Conservation (phyloP, 2,329 filamentous ascomycete species). For the Aaosphaeria arxii region DNA sequence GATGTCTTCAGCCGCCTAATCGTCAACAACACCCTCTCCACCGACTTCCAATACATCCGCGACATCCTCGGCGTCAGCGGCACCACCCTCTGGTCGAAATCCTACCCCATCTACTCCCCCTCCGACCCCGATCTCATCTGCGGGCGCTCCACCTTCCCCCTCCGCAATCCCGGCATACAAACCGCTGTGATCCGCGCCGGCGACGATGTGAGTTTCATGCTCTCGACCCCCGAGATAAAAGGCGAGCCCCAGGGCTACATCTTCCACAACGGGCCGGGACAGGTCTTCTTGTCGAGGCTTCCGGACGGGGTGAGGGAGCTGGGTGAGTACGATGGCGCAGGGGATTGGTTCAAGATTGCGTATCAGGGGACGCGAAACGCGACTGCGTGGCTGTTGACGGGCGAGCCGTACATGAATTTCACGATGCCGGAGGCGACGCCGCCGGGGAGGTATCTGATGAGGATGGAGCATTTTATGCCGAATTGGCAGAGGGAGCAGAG, state of each 20-base stretch:
- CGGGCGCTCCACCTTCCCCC: slow-evolving; percentile 8
- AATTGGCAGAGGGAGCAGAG: slow-evolving; percentile 2
- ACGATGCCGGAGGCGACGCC: slow-evolving; percentile 14
- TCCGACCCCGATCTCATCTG: slow-evolving; percentile 8
- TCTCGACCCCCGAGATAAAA: slow-evolving; percentile 1
- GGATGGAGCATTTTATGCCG: slow-evolving; percentile 14
- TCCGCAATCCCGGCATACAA: slow-evolving; percentile 9
- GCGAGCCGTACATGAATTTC: slow-evolving; percentile 8
- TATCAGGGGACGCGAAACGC: slow-evolving; percentile 5
- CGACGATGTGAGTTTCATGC: slow-evolving; percentile 10
- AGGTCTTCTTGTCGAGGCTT: slow-evolving; percentile 13
- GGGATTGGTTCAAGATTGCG: slow-evolving; percentile 18
- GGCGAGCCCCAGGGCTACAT: slow-evolving; percentile 7
- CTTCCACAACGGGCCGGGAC: slow-evolving; percentile 13
- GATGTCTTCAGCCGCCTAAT: slow-evolving; percentile 15
- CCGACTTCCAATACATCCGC: slow-evolving; percentile 17
- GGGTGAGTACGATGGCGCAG: slow-evolving; percentile 11
- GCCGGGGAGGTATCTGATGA: slow-evolving; percentile 14
- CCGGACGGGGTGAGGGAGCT: slow-evolving; percentile 4
- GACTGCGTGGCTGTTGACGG: slow-evolving; percentile 6
- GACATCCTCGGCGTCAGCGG: slow-evolving; percentile 7
- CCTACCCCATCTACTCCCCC: slow-evolving; percentile 10
- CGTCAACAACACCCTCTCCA: slow-evolving; percentile 14
- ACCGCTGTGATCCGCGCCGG: slow-evolving; percentile 12
- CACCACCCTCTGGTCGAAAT: slow-evolving; percentile 3